A percentile compares a stretch with the other conserved stretches of the same genome.
phyloP scores from a whole-genome alignment of 768 basidiomycete genomes.

The Wakefieldia striispora region DNA sequence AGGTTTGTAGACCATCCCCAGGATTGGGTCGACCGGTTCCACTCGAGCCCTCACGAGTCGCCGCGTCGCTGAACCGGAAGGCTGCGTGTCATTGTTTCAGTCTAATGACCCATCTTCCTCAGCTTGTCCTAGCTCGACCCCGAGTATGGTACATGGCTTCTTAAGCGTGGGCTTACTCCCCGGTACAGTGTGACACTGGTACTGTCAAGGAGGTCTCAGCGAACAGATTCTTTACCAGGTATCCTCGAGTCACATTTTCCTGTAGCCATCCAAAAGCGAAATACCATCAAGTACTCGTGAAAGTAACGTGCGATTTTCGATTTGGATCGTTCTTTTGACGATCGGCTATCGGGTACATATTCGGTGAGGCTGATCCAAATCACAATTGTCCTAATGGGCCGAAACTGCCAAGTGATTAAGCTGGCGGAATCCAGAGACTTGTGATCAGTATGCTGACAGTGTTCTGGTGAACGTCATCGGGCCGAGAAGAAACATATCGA shows the following conservation, averaged over 20 bases:
- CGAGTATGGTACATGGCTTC: slow-evolving; percentile 82
- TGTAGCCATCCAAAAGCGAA: slow-evolving; percentile 37
- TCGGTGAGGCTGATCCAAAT: no score
- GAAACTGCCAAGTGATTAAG: no score
- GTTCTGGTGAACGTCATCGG: no score
- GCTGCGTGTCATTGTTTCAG: slow-evolving; percentile 44
- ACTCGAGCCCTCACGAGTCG: slow-evolving; percentile 84
- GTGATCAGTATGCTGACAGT: no score
- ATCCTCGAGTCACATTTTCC: slow-evolving; percentile 62
- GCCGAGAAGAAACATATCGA: no score
- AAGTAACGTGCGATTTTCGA: no score
- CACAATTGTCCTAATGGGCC: no score
- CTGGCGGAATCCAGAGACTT: no score
- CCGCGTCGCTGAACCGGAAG: slow-evolving; percentile 86
- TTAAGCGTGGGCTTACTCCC: slow-evolving; percentile 79
- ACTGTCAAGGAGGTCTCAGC: slow-evolving; percentile 70
- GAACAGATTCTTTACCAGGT: slow-evolving; percentile 80
- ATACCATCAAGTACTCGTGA: no score
- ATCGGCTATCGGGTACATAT: no score
- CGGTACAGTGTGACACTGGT: slow-evolving; percentile 65
- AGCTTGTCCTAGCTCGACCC: slow-evolving; percentile 55
- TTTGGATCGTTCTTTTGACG: no score
- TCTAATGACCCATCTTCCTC: background rate
- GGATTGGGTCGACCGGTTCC: slow-evolving; percentile 72
- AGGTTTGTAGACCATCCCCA: slow-evolving; percentile 49